Base-by-base conservation (phyloP, 2,329 filamentous ascomycete genomes). In the Parasarocladium wereldwijsianum region DNA sequence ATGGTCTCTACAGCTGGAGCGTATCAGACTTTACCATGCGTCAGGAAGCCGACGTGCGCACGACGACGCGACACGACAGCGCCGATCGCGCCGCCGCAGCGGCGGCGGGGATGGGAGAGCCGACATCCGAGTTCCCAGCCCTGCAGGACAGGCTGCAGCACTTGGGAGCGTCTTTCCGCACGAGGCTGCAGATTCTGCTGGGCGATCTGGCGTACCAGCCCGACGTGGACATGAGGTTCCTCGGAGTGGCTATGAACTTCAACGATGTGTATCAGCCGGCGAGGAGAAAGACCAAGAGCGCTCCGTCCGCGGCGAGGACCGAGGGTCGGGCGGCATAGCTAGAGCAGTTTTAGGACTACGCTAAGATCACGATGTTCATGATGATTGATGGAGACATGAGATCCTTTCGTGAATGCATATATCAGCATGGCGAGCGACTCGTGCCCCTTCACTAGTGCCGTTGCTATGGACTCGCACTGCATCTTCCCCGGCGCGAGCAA, bases 221-320 rank as follows among this genome's bases (percentile, higher is more conserved):
- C 1, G 90, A 98, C 50, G 76, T 86, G 30, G 90, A 98, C 51
- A 83, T 98, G 75, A 69, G 87, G 32, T 96, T 96, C 62, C 58
- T 98, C 40, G 90, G 84, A 22, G 85, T 96, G 26, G 82, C 90
- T 23, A 96, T 98, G 84, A 98, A 96, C 56, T 98, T 96, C 55
- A 98, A 98, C 54, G 87, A 96, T 50, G 81, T 93, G 16, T 96
- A 96, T 53, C 71, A 82, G 53, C 81, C 83, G 10, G 70, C 76
- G 25, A 65, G 75, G 43, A 69, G 76, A 49, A 74, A 75, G 55
- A 57, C 66, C 34, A 64, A 60, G 51, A 31, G 21, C 8, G 30
- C 43, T 5, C 37, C 40, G 9, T 38, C 34, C 20, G 36, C 43
- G 6, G 39, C 43, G 5, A 34, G 37, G 8, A n/a, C n/a, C n/a